Evolutionary conservation across 345 rosid genomes (phyloP).

Genomic region (Geranium brycei): DNA sequence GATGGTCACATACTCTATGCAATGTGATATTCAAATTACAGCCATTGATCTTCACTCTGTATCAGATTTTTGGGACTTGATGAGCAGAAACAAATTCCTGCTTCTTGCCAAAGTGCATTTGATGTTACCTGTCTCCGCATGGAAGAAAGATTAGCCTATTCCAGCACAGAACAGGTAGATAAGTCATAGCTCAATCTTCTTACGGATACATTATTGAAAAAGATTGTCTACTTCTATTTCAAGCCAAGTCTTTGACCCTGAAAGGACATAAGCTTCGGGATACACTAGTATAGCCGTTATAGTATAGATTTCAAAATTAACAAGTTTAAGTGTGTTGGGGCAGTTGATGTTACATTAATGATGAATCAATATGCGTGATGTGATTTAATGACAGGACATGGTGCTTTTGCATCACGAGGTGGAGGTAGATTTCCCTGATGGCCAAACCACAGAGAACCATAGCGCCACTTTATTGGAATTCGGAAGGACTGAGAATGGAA

Average conservation of each 20-base stretch:
- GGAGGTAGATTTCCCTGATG: constrained; percentile 67
- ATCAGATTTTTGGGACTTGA: constrained; percentile 63
- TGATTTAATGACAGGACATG: constrained; percentile 59
- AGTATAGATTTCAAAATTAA: neutral
- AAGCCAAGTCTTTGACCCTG: no score
- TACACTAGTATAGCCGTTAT: neutral
- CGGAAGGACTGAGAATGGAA: constrained; percentile 48
- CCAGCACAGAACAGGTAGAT: constrained; percentile 62
- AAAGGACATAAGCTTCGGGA: no score
- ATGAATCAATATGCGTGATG: neutral
- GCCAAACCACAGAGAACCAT: constrained; percentile 36
- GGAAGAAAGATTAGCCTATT: constrained; percentile 76
- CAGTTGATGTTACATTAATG: neutral
- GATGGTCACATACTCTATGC: neutral
- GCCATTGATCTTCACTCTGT: constrained; percentile 9
- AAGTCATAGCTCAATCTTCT: neutral
- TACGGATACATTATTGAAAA: neutral
- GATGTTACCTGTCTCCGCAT: constrained; percentile 54
- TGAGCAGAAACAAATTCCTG: constrained; percentile 49
- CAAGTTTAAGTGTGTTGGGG: neutral
- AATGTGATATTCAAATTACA: neutral
- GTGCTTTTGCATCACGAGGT: constrained; percentile 83
- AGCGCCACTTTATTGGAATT: constrained; percentile 67
- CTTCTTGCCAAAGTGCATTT: constrained; percentile 44
- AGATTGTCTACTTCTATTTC: no score